Conservation (phyloP, 495 filamentous ascomycete genomes). For the Jackrogersella minutella region DNA sequence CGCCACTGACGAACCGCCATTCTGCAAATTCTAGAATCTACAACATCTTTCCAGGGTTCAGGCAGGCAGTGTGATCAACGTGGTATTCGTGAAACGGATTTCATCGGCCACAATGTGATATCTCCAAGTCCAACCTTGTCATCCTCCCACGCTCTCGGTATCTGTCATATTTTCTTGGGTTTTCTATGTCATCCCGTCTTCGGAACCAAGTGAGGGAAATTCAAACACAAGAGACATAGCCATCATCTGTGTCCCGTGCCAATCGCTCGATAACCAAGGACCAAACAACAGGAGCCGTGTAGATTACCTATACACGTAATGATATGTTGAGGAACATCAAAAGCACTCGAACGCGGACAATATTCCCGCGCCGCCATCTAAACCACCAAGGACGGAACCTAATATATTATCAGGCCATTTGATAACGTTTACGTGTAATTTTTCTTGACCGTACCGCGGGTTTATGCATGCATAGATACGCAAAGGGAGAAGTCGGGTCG, state of each 20-base stretch:
- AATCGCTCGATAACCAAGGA: neutral
- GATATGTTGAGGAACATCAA: neutral
- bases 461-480: slow-evolving; percentile 24
- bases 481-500: slow-evolving; percentile 20
- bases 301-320: neutral
- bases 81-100: slow-evolving; percentile 33
- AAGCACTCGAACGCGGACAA: neutral
- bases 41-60: neutral
- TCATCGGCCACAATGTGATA: slow-evolving; percentile 12
- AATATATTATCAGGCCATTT: slow-evolving; percentile 22
- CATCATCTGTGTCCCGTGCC: neutral
- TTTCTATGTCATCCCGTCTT: slow-evolving; percentile 5
- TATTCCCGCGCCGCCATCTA: neutral
- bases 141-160: slow-evolving; percentile 18
- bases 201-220: slow-evolving; percentile 8
- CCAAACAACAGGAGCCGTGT: neutral
- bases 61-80: neutral
- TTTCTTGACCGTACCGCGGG: slow-evolving; percentile 16
- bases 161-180: slow-evolving; percentile 6
- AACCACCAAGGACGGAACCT: neutral
- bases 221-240: neutral
- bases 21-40: slow-evolving; percentile 21
- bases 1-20: slow-evolving; percentile 20
- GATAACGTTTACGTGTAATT: slow-evolving; percentile 29
- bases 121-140: neutral